These are phyloP conservation scores for Malassezia psittaci DNA, from an alignment of 1,284 basidiomycete species.

Conservation along the genomic window DNA sequence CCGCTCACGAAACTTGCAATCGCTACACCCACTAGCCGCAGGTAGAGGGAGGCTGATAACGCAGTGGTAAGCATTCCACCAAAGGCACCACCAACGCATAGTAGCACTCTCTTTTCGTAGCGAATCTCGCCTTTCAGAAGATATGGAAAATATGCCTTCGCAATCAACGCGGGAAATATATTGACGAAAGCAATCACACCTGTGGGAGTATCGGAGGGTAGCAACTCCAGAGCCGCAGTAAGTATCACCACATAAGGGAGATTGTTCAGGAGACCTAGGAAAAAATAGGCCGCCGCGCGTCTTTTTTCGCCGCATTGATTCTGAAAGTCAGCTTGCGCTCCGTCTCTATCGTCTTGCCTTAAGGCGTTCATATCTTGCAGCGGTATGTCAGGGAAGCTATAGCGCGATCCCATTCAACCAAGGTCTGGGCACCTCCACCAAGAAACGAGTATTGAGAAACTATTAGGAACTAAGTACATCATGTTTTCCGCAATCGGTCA, in stretches of 20 bases:
- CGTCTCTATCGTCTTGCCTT: not conserved
- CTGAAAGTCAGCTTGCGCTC: not conserved
- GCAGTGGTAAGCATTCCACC: constrained; percentile 55
- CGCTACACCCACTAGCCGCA: constrained; percentile 73
- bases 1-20: constrained; percentile 84
- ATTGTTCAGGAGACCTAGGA: constrained; percentile 49
- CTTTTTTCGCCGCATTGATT: no score
- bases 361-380: not conserved
- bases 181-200: constrained; percentile 73
- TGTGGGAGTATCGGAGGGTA: constrained; percentile 56
- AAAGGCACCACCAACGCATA: constrained; percentile 49
- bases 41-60: constrained; percentile 58
- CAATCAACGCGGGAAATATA: constrained; percentile 51
- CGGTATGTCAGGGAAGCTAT: not conserved
- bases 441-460: not conserved
- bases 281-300: constrained; percentile 31
- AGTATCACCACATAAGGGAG: constrained; percentile 77
- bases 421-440: not conserved
- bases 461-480: not conserved
- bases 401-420: not conserved
- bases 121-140: constrained; percentile 30
- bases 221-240: constrained; percentile 85
- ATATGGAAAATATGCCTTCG: constrained; percentile 90
- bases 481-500: constrained; percentile 30
- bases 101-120: constrained; percentile 26